Conservation (phyloP, 2,329 filamentous ascomycete genomes). For the Alternaria infectoria region DNA sequence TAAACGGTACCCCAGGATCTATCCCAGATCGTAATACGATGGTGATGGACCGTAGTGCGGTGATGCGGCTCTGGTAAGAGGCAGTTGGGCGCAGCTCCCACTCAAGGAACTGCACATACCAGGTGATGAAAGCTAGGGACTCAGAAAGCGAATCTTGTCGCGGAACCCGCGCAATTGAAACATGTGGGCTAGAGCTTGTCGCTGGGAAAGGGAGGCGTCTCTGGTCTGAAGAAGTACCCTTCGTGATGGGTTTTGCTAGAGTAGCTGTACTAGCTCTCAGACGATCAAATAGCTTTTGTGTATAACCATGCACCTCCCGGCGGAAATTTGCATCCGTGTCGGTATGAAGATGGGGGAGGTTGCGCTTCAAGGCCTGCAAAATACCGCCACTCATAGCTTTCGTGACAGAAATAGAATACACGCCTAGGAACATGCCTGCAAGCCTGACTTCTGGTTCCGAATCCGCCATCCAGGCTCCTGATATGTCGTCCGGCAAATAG, state of each 20-base stretch:
- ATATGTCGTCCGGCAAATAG: constrained; percentile 59
- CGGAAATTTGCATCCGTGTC: constrained; percentile 88
- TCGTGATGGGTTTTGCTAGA: constrained; percentile 28
- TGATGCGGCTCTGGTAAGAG: constrained; percentile 89
- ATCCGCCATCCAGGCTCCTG: constrained; percentile 48
- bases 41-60: constrained; percentile 73
- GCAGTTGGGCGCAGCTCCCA: constrained; percentile 78
- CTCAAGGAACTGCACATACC: constrained; percentile 76
- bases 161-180: background rate
- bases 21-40: constrained; percentile 73
- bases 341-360: constrained; percentile 75
- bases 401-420: constrained; percentile 76
- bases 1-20: constrained; percentile 56
- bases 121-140: constrained; percentile 71
- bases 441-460: constrained; percentile 65
- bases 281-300: constrained; percentile 78
- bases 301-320: constrained; percentile 76
- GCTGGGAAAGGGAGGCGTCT: constrained; percentile 27
- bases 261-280: constrained; percentile 54
- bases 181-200: background rate
- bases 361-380: constrained; percentile 67
- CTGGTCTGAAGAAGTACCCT: constrained; percentile 2
- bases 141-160: constrained; percentile 46
- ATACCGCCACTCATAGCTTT: constrained; percentile 70
- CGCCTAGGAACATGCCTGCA: constrained; percentile 80